Evolutionary conservation across 257 asterid genomes (phyloP).

Genomic region (Anisodus acutangulus): DNA sequence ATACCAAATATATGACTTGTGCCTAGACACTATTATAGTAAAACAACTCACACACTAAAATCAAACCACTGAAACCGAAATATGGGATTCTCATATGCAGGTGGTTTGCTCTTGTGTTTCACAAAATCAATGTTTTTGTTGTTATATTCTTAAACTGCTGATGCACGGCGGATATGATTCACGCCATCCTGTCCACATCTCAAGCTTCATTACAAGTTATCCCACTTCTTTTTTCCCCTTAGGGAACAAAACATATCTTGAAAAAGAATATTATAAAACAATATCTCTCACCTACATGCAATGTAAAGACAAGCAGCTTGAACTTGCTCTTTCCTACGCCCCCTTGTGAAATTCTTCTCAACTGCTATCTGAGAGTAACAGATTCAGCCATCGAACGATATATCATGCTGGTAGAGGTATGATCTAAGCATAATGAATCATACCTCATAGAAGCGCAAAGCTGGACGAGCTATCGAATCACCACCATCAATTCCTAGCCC

Average conservation of each 20-base stretch:
- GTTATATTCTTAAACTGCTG: neutral
- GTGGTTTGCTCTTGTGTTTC: too few relatives aligned
- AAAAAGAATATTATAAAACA: conserved; percentile 4
- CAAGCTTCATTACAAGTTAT: neutral
- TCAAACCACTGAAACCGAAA: too few relatives aligned
- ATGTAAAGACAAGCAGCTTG: conserved; percentile 87
- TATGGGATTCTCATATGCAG: too few relatives aligned
- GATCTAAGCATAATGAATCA: neutral
- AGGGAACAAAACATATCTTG: neutral
- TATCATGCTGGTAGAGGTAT: neutral
- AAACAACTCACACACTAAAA: too few relatives aligned
- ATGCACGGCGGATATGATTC: neutral
- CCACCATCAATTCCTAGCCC: conserved; percentile 68
- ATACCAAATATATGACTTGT: too few relatives aligned
- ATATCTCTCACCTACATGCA: conserved; percentile 59
- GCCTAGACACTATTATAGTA: too few relatives aligned
- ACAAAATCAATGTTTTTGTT: neutral
- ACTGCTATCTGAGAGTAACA: conserved; percentile 56
- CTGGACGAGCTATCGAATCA: conserved; percentile 53
- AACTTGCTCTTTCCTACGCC: conserved; percentile 83
- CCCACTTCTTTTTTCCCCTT: neutral
- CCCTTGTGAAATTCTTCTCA: conserved; percentile 75
- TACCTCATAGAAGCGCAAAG: conserved; percentile 57
- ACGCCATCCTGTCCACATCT: neutral
- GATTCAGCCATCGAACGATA: conserved; percentile 9